These are phyloP conservation scores for Annulohypoxylon moriforme DNA, from an alignment of 495 filamentous ascomycete species.

Conservation along the genomic window DNA sequence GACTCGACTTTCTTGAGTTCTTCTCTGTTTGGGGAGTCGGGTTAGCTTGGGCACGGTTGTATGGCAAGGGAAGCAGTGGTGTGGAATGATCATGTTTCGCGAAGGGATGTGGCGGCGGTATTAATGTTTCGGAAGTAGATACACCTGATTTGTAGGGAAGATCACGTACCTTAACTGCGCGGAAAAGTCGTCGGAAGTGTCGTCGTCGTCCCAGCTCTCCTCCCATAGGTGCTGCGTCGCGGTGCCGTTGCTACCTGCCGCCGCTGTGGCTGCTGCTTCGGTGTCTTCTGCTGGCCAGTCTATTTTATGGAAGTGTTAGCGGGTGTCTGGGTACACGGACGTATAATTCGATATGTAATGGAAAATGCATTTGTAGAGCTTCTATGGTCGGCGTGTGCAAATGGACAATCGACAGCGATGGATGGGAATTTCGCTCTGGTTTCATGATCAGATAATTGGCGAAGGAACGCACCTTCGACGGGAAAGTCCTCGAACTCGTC, in stretches of 20 bases:
- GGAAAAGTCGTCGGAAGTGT: conserved; percentile 95
- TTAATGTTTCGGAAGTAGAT: conserved; percentile 1
- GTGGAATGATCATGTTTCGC: no score
- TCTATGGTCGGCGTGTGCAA: not conserved
- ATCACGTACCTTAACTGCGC: conserved; percentile 87
- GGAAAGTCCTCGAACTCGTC: conserved; percentile 99
- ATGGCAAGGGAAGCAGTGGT: not conserved
- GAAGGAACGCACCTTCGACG: conserved; percentile 77
- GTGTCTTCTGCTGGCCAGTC: conserved; percentile 91
- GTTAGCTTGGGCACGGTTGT: conserved; percentile 35
- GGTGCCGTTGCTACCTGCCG: conserved; percentile 53
- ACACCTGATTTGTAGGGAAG: conserved; percentile 6
- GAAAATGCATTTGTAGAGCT: not conserved
- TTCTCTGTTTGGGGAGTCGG: conserved; percentile 67
- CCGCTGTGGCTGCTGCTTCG: conserved; percentile 68
- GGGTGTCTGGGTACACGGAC: not conserved
- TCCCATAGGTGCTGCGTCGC: conserved; percentile 90
- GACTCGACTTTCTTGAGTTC: conserved; percentile 92
- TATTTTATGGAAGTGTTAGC: conserved; percentile 48
- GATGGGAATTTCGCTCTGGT: not conserved
- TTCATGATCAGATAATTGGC: not conserved
- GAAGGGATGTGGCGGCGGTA: no score
- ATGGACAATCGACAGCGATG: not conserved
- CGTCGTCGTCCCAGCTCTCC: conserved; percentile 99
- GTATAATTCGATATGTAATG: not conserved